Evolutionary conservation across 2,329 filamentous ascomycete genomes (phyloP).

Genomic region (Emergomyces orientalis): DNA sequence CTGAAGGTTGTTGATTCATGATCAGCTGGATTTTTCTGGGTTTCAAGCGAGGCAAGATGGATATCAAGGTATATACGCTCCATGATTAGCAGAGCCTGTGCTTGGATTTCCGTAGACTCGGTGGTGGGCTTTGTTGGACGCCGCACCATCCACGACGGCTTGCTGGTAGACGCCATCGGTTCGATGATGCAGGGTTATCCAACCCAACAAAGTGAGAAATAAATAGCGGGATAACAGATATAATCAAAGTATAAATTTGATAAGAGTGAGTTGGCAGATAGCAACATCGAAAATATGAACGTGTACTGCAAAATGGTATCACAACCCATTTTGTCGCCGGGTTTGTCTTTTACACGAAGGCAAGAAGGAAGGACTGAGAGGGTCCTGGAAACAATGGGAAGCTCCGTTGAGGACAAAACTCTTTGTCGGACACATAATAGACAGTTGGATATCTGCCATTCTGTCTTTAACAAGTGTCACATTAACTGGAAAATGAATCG

Average conservation of each 20-base stretch:
- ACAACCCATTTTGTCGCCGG: not conserved
- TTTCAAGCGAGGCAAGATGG: not conserved
- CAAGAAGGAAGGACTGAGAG: not conserved
- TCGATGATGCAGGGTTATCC: not conserved
- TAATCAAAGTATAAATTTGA: not conserved
- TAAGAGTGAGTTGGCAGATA: not conserved
- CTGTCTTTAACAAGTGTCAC: not conserved
- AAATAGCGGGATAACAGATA: not conserved
- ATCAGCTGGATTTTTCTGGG: not conserved
- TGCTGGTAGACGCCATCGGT: not conserved
- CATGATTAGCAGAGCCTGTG: not conserved
- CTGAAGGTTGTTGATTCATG: not conserved
- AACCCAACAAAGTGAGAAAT: not conserved
- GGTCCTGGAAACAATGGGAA: not conserved
- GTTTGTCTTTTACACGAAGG: not conserved
- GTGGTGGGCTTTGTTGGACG: not conserved
- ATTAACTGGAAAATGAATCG: not conserved
- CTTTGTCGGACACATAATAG: not conserved
- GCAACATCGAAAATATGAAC: not conserved
- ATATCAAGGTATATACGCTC: constrained; percentile 4
- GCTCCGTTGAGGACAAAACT: not conserved
- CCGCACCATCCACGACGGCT: not conserved
- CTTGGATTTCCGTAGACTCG: not conserved
- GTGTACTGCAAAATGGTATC: not conserved
- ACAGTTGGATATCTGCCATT: not conserved